Percentiles rank a stretch among this genome's conserved stretches.
phyloP scores from a whole-genome alignment of 1,139 yeast genomes.

The Protomyces pachydermus region DNA sequence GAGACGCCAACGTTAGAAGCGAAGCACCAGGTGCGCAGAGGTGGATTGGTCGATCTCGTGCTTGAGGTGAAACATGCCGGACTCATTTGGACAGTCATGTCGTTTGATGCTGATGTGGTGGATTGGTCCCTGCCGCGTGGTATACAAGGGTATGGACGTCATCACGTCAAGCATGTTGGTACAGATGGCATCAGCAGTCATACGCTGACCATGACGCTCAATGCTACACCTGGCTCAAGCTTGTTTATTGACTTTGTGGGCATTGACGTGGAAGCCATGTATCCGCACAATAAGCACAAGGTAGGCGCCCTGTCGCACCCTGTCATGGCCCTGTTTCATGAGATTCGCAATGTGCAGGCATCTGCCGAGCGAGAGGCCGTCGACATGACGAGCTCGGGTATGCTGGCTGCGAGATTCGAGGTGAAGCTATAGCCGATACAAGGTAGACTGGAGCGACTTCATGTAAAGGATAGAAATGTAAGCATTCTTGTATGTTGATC shows the following conservation, averaged over 20 bases:
- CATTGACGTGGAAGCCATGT: constrained; percentile 14
- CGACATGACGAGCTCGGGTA: constrained; percentile 1
- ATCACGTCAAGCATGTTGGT: constrained; percentile 27
- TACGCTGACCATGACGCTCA: constrained; percentile 6
- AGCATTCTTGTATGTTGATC: no score
- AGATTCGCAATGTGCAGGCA: neutral
- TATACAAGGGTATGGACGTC: constrained; percentile 10
- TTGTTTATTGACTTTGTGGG: constrained; percentile 18
- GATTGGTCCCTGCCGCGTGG: constrained; percentile 24
- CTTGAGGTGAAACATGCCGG: constrained; percentile 22
- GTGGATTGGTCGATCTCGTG: neutral
- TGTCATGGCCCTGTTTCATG: constrained; percentile 5
- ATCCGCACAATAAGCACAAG: constrained; percentile 18
- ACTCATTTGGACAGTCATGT: constrained; percentile 27
- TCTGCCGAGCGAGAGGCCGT: constrained; percentile 9
- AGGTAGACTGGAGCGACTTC: no score
- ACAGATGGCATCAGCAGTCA: constrained; percentile 6
- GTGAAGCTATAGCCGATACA: neutral
- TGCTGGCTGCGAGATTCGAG: neutral
- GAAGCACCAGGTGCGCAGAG: neutral
- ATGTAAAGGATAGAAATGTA: no score
- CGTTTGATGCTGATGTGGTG: constrained; percentile 27
- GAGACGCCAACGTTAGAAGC: constrained; percentile 12
- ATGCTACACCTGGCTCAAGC: neutral
- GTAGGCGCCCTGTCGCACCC: constrained; percentile 5